Conservation (phyloP, 2,329 filamentous ascomycete genomes). For the Intubia oerlemansii region DNA sequence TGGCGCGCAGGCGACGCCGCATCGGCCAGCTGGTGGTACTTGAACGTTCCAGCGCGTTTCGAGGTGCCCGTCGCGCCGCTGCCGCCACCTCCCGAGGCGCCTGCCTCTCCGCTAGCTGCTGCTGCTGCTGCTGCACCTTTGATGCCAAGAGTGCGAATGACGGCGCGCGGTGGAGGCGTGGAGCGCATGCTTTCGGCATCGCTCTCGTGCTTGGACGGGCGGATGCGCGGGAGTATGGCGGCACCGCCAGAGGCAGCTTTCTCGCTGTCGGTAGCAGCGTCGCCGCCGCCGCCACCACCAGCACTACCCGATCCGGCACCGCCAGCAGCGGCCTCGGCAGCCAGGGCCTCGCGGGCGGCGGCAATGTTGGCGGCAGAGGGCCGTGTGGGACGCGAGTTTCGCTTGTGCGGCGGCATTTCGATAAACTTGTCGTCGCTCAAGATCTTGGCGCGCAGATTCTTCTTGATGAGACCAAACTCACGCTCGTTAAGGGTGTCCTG, state of each 20-base stretch:
- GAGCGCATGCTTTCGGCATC: conserved; percentile 30
- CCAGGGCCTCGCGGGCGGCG: conserved; percentile 7
- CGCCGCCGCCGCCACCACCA: conserved; percentile 13
- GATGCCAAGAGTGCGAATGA: conserved; percentile 16
- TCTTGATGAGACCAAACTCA: conserved; percentile 50
- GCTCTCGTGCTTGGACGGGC: conserved; percentile 39
- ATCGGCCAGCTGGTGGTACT: conserved; percentile 38
- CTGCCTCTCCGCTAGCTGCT: conserved; percentile 13
- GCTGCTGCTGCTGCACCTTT: conserved; percentile 20
- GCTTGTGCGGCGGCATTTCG: conserved; percentile 36
- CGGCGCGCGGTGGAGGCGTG: conserved; percentile 24
- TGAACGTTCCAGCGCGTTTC: conserved; percentile 29
- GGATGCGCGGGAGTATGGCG: conserved; percentile 37
- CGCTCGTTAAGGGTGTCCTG: conserved; percentile 50
- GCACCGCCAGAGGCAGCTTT: neutral
- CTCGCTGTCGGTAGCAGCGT: conserved; percentile 23
- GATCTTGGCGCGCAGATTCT: conserved; percentile 53
- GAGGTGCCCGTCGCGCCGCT: no score
- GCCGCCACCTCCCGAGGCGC: conserved; percentile 19
- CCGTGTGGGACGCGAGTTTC: conserved; percentile 20
- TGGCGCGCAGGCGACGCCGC: conserved; percentile 36
- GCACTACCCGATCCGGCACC: conserved; percentile 23
- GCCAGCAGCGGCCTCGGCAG: conserved; percentile 8
- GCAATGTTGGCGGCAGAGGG: conserved; percentile 6
- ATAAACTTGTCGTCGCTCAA: conserved; percentile 54